A percentile compares a stretch with the other conserved stretches of the same genome.
Conservation (phyloP, 1,139 yeast genomes). For the Scheffersomyces illinoinensis region DNA sequence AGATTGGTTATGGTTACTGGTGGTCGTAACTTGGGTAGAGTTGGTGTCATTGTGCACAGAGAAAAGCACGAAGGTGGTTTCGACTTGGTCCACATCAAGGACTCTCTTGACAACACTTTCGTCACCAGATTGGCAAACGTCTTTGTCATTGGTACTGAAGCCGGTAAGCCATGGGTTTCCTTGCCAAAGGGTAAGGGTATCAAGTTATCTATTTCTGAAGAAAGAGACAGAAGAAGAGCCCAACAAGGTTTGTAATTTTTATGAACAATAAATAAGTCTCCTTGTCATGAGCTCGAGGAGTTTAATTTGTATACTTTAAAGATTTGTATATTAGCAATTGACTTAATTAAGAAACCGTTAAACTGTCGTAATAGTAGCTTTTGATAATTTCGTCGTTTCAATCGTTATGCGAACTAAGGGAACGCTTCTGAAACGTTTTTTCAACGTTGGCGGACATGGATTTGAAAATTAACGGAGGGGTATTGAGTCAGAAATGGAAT, state of each 20-base stretch:
- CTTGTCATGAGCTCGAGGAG: background rate
- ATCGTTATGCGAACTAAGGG: background rate
- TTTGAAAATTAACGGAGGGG: background rate
- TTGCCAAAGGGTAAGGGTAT: slow-evolving; percentile 99
- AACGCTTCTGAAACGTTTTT: background rate
- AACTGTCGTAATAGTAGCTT: background rate
- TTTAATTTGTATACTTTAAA: slow-evolving; percentile 1
- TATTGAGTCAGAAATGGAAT: background rate
- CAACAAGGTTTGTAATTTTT: slow-evolving; percentile 50
- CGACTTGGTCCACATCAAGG: slow-evolving; percentile 98
- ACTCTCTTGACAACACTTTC: slow-evolving; percentile 94
- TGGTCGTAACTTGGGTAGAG: slow-evolving; percentile 99
- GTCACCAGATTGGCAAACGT: slow-evolving; percentile 98
- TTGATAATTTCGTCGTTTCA: no score
- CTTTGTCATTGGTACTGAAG: slow-evolving; percentile 91
- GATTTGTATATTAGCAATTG: background rate
- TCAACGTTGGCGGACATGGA: background rate
- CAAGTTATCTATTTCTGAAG: slow-evolving; percentile 96
- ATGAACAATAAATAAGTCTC: background rate
- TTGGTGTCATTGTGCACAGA: slow-evolving; percentile 97
- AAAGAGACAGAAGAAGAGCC: slow-evolving; percentile 98
- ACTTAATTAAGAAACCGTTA: background rate
- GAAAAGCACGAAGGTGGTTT: slow-evolving; percentile 99
- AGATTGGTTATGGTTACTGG: slow-evolving; percentile 97
- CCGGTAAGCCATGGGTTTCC: slow-evolving; percentile 94